Conservation (phyloP, 208 protist species). For the Trypanosoma platydactyli region DNA sequence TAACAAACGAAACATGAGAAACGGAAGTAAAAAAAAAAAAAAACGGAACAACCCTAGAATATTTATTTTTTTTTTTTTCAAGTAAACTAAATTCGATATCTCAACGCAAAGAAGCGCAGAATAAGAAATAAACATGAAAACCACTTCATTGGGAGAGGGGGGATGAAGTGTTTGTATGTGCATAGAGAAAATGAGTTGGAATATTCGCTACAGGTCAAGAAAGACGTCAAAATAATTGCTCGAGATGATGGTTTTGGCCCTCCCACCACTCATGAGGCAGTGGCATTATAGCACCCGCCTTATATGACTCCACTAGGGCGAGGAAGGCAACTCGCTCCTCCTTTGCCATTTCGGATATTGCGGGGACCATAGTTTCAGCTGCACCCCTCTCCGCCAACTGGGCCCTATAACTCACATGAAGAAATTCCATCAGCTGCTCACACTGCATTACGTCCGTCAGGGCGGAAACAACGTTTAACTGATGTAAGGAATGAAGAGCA, state of each 20-base stretch:
- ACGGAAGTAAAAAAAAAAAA: constrained; percentile 22
- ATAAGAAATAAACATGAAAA: constrained; percentile 14
- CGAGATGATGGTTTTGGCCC: background rate
- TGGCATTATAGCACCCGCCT: constrained; percentile 4
- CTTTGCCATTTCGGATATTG: background rate
- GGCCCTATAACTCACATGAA: constrained; percentile 10
- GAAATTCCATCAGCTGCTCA: constrained; percentile 12
- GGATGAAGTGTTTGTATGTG: background rate
- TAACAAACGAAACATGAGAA: background rate
- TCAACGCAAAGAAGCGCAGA: constrained; percentile 15
- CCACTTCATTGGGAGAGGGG: background rate
- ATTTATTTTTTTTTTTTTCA: background rate
- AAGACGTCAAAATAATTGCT: too few relatives aligned
- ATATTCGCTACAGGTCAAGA: background rate
- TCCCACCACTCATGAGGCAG: constrained; percentile 17
- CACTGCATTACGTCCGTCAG: constrained; percentile 9
- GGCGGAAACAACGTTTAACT: constrained; percentile 7
- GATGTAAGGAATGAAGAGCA: constrained; percentile 17
- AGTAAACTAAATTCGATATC: constrained; percentile 7
- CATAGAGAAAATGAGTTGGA: constrained; percentile 15
- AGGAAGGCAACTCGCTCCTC: constrained; percentile 12
- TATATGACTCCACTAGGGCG: constrained; percentile 5
- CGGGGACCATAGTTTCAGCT: background rate
- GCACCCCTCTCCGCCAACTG: background rate
- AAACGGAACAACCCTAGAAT: background rate